Conservation (phyloP, 257 asterid species). For the Gentiana macrophylla region DNA sequence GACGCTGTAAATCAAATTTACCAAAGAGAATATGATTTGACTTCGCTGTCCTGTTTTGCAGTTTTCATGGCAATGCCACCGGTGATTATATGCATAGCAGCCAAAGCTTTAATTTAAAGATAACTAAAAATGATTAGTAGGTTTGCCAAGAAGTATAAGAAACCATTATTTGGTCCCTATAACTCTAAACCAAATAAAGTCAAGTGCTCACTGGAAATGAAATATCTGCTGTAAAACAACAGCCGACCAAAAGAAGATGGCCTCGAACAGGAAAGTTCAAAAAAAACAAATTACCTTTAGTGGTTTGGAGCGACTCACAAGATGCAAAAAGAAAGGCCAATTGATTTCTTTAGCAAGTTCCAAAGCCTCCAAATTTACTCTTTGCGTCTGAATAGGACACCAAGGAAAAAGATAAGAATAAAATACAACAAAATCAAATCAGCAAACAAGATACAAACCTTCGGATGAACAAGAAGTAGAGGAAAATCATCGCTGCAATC, state of each 20-base stretch:
- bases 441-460: constrained; percentile 38
- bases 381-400: constrained; percentile 40
- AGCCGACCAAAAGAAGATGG: background rate
- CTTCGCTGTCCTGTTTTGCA: too few species aligned
- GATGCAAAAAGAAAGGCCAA: constrained; percentile 66
- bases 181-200: too few species aligned
- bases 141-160: too few species aligned
- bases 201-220: background rate
- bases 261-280: background rate
- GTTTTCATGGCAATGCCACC: too few species aligned
- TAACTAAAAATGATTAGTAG: too few species aligned
- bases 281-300: constrained; percentile 40
- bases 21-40: too few species aligned
- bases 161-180: too few species aligned
- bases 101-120: too few species aligned
- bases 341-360: constrained; percentile 55
- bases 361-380: constrained; percentile 62
- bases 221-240: background rate
- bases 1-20: too few species aligned
- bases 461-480: constrained; percentile 48
- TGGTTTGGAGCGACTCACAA: constrained; percentile 25
- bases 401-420: constrained; percentile 9
- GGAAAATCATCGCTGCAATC: constrained; percentile 57
- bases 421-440: constrained; percentile 1
- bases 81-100: too few species aligned